These are phyloP conservation scores for Filobasidium floriforme DNA, from an alignment of 768 basidiomycete species.

Conservation along the genomic window DNA sequence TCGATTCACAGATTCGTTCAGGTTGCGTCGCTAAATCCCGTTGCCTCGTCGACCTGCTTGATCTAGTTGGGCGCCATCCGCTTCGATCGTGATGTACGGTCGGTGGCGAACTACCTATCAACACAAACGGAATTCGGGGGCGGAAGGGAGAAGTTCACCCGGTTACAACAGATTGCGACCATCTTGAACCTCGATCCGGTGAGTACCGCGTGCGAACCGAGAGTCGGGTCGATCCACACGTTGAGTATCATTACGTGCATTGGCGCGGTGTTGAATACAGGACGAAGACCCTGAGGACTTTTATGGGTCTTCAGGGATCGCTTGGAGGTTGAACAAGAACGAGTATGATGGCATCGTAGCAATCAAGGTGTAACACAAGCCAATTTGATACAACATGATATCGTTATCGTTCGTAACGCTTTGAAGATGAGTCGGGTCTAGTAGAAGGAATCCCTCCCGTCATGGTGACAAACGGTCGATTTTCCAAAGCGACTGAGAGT, in stretches of 20 bases:
- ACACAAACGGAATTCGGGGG: conserved; percentile 86
- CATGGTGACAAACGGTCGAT: conserved; percentile 23
- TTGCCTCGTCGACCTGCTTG: conserved; percentile 11
- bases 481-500: conserved; percentile 12
- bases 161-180: conserved; percentile 88
- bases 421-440: not conserved
- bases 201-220: conserved; percentile 25
- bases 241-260: not conserved
- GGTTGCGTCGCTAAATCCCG: conserved; percentile 47
- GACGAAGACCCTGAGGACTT: conserved; percentile 94
- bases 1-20: conserved; percentile 90
- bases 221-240: conserved; percentile 45
- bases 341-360: conserved; percentile 66
- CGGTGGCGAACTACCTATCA: conserved; percentile 72
- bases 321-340: conserved; percentile 70
- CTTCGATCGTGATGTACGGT: conserved; percentile 83
- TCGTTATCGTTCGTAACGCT: not conserved
- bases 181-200: conserved; percentile 71
- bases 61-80: conserved; percentile 96
- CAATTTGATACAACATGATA: not conserved
- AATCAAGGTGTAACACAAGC: conserved; percentile 47
- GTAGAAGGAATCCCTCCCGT: not conserved
- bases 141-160: conserved; percentile 79
- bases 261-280: conserved; percentile 48
- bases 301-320: conserved; percentile 84